Evolutionary conservation across 2,329 filamentous ascomycete species (phyloP).

Genomic region (Lecanicillium sp.): DNA sequence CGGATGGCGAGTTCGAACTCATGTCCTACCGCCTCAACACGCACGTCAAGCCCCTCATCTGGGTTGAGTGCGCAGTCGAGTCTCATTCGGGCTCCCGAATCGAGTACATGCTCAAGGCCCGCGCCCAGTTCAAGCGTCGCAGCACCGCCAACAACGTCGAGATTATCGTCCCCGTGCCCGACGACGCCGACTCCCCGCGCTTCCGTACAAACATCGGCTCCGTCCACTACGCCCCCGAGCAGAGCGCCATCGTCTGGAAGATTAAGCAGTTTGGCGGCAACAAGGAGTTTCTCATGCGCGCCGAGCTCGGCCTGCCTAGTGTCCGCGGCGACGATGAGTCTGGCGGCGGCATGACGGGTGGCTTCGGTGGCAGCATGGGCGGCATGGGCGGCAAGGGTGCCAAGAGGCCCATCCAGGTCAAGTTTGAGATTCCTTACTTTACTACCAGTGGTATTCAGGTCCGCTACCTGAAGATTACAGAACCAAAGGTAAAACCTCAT

Average conservation of each 20-base stretch:
- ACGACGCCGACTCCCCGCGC: constrained; percentile 91
- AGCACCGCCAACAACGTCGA: constrained; percentile 98
- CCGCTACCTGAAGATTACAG: constrained; percentile 96
- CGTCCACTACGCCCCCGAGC: constrained; percentile 95
- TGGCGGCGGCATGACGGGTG: constrained; percentile 94
- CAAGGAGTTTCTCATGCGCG: constrained; percentile 98
- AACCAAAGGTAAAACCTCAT: constrained; percentile 77
- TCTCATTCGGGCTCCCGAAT: constrained; percentile 92
- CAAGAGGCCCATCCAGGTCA: constrained; percentile 95
- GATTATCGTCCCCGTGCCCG: constrained; percentile 92
- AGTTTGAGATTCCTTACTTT: constrained; percentile 99
- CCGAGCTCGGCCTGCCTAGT: constrained; percentile 87
- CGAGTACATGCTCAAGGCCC: constrained; percentile 98
- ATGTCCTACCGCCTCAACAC: constrained; percentile 99
- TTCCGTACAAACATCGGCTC: constrained; percentile 97
- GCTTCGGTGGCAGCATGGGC: constrained; percentile 95
- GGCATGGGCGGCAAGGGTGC: constrained; percentile 78
- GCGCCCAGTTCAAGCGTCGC: constrained; percentile 94
- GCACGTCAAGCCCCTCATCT: constrained; percentile 96
- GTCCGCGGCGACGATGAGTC: constrained; percentile 94
- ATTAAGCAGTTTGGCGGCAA: constrained; percentile 99
- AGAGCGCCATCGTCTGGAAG: constrained; percentile 98
- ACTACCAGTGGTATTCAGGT: constrained; percentile 99
- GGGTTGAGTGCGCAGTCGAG: constrained; percentile 97
- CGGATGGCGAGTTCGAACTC: constrained; percentile 96